These are phyloP conservation scores for Magnaporthiopsis incrustans DNA, from an alignment of 2,329 filamentous ascomycete species.

Conservation along the genomic window DNA sequence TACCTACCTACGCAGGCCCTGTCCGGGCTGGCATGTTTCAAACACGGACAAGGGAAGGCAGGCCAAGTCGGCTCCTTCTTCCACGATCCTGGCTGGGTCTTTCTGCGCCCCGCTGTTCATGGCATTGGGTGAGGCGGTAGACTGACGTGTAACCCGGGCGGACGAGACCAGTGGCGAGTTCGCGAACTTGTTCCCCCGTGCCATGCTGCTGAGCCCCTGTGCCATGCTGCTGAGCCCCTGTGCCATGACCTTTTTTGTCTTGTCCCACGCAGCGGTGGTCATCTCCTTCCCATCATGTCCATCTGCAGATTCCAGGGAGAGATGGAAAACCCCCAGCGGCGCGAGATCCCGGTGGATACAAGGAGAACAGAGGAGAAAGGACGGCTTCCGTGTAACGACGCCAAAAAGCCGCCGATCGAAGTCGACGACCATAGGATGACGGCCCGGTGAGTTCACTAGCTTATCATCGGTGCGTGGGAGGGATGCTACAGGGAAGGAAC, in stretches of 20 bases:
- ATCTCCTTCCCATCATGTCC: neutral
- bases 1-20: no score
- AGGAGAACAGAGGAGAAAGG: neutral
- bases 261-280: neutral
- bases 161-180: neutral
- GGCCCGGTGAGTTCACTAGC: neutral
- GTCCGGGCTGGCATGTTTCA: neutral
- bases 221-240: neutral
- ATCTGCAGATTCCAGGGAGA: neutral
- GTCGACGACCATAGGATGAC: neutral
- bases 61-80: no score
- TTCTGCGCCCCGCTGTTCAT: neutral
- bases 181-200: neutral
- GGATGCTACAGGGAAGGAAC: neutral
- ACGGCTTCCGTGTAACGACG: neutral
- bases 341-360: neutral
- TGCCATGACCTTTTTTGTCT: neutral
- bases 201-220: neutral
- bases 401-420: neutral
- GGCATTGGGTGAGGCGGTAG: no score
- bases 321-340: neutral
- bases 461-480: neutral
- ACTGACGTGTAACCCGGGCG: neutral
- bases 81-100: neutral
- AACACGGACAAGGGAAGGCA: neutral